A percentile compares a stretch with the other conserved stretches of the same genome.
Conservation (phyloP, 2,329 filamentous ascomycete genomes). For the Pseudogymnoascus sp. region DNA sequence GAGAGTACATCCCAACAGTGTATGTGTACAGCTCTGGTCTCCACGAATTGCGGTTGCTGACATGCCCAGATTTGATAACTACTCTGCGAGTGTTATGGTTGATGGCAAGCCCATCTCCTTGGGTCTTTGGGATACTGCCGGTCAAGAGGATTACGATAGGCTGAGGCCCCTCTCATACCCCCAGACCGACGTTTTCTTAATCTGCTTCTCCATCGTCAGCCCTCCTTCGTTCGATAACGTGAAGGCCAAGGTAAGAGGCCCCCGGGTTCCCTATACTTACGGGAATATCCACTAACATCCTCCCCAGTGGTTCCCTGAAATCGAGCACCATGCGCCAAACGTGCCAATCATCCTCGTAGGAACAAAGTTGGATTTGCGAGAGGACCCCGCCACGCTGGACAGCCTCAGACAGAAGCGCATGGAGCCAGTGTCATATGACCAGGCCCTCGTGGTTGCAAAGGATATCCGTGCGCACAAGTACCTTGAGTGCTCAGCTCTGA, state of each 20-base stretch:
- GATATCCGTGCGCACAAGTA: slow-evolving; percentile 97
- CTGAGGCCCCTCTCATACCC: slow-evolving; percentile 93
- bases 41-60: slow-evolving; percentile 18
- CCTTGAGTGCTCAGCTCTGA: slow-evolving; percentile 93
- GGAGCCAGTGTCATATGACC: slow-evolving; percentile 93
- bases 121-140: slow-evolving; percentile 96
- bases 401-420: slow-evolving; percentile 84
- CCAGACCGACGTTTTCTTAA: slow-evolving; percentile 96
- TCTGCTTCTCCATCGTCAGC: slow-evolving; percentile 97
- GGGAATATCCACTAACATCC: slow-evolving; percentile 7
- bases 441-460: slow-evolving; percentile 80
- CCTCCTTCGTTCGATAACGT: slow-evolving; percentile 98
- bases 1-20: slow-evolving; percentile 99
- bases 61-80: slow-evolving; percentile 80
- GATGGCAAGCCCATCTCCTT: slow-evolving; percentile 96
- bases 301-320: slow-evolving; percentile 90
- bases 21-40: slow-evolving; percentile 38
- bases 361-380: slow-evolving; percentile 91
- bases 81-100: slow-evolving; percentile 98
- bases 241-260: slow-evolving; percentile 74
- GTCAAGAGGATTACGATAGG: slow-evolving; percentile 97
- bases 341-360: slow-evolving; percentile 96
- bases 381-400: slow-evolving; percentile 76
- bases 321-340: slow-evolving; percentile 90
- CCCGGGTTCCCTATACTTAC: neutral